Evolutionary conservation across 2,329 filamentous ascomycete genomes (phyloP), one percentile per base, ranked within the genome.

Genomic region (Cyclaneusma minus): DNA sequence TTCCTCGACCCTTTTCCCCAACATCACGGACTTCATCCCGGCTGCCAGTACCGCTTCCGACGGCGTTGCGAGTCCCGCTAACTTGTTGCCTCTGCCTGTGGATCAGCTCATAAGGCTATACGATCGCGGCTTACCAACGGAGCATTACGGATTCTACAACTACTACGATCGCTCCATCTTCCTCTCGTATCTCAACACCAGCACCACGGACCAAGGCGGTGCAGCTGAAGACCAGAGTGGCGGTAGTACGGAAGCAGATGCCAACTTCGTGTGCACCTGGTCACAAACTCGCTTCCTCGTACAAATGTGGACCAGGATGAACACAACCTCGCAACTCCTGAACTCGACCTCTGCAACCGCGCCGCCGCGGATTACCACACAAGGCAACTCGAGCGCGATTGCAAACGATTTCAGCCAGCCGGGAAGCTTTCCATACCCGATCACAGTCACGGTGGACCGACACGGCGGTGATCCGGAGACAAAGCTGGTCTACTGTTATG

Each of bases 131-230:
- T 59, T 79, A 15, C 56, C 65, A 2, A 76, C 75, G 0, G 87
- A 95, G 49, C 83, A 93, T 52, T 94, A 91, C 50, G 83, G 82
- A 3, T 94, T 94, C 54, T 94, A 93, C 55, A 80, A 68, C 1
- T 91, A 93, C 58, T 95, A 80, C 50, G 74, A 84, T 52, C 81
- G 84, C 37, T 78, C 76, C 6, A 81, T 92, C 35, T 92, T 87
- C 56, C 60, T 92, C 34, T 51, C 52, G 1, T 47, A 54, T 1
- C 45, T 68, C 31, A 62, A 64, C 35, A 43, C 43, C n/a, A 42
- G 42, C 14, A 57, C 57, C 17, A 34, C 44, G 10, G 43, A 45
- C 9, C 45, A 54, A n/a, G 46, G 45, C 6, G 45, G 53, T 25
- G 48, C 58, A 3, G 51, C 58, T 1, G 51, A 58, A 14, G 69